Conservation (phyloP, 257 asterid genomes). For the Plantago elongata region DNA sequence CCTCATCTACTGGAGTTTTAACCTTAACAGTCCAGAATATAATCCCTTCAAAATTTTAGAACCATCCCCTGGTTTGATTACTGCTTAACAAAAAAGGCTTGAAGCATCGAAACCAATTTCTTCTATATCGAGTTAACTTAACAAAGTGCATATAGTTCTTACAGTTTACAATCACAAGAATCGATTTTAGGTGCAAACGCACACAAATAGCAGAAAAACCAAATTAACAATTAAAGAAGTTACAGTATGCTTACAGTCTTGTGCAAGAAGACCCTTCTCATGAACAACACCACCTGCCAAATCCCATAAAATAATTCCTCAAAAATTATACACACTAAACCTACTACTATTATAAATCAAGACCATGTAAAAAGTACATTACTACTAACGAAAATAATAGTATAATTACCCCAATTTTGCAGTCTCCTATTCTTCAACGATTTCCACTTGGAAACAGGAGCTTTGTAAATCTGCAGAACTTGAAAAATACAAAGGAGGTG, state of each 20-base stretch:
- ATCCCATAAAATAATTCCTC: not conserved
- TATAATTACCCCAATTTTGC: slow-evolving; percentile 77
- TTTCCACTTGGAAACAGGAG: slow-evolving; percentile 90
- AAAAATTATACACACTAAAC: not conserved
- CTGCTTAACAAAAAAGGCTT: not conserved
- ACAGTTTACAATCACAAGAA: not conserved
- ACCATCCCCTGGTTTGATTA: not conserved
- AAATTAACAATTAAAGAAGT: not conserved
- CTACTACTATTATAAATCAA: too few species aligned
- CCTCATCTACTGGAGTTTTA: not conserved
- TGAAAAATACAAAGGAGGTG: not conserved
- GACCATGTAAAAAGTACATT: too few species aligned
- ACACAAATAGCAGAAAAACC: not conserved
- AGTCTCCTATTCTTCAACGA: slow-evolving; percentile 78
- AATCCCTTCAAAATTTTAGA: not conserved
- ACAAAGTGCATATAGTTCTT: not conserved
- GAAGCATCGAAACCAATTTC: not conserved
- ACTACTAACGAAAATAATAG: not conserved
- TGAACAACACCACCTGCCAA: slow-evolving; percentile 86
- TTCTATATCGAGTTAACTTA: not conserved
- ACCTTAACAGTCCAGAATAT: not conserved
- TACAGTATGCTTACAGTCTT: slow-evolving; percentile 51
- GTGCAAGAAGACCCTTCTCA: slow-evolving; percentile 90
- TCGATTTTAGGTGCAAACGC: not conserved
- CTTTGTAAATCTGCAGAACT: slow-evolving; percentile 50